Percentiles rank a stretch among this genome's conserved stretches.
phyloP scores from a whole-genome alignment of 345 rosid genomes.

The Rhodamnia argentea region DNA sequence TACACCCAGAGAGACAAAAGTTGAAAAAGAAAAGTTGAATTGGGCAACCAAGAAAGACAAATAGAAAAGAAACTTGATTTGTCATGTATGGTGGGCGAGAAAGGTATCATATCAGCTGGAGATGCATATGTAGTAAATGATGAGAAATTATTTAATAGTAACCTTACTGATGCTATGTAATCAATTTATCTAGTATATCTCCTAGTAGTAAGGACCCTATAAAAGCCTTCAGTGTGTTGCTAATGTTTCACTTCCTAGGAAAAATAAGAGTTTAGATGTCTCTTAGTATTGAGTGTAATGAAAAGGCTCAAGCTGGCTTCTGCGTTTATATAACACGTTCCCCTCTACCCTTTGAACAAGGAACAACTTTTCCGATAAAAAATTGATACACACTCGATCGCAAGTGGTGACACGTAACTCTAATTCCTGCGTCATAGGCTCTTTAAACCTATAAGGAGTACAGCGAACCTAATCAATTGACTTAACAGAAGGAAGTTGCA shows the following conservation, averaged over 20 bases:
- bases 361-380: neutral
- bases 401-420: neutral
- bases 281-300: neutral
- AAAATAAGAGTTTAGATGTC: neutral
- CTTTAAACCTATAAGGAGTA: neutral
- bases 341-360: neutral
- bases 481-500: neutral
- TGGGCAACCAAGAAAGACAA: neutral
- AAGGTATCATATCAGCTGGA: neutral
- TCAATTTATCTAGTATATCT: neutral
- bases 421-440: neutral
- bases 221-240: neutral
- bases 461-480: neutral
- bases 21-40: neutral
- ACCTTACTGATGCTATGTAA: neutral
- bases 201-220: neutral
- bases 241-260: neutral
- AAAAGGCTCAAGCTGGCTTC: neutral
- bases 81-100: neutral
- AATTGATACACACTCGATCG: neutral
- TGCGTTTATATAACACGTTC: neutral
- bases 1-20: neutral
- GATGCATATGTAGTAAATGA: neutral
- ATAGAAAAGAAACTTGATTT: neutral
- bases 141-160: neutral